Percentiles rank a stretch among this genome's conserved stretches.
Conservation (phyloP, 108 stramenopile species). For the Cyclotella sp. region DNA sequence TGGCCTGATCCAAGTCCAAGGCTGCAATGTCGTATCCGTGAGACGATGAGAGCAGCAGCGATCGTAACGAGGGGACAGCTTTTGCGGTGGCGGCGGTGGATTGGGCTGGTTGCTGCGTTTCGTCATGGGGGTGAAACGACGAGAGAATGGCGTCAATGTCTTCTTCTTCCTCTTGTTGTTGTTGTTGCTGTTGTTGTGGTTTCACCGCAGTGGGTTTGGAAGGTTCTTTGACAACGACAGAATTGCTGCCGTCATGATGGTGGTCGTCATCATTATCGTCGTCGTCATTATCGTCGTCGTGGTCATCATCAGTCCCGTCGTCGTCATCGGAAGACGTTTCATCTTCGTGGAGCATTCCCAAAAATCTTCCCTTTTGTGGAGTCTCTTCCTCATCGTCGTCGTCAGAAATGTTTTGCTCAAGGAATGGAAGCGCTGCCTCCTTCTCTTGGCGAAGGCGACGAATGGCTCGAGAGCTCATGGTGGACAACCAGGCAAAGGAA, state of each 20-base stretch:
- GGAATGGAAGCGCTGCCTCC: slow-evolving; percentile 20
- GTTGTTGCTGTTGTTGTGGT: slow-evolving; percentile 5
- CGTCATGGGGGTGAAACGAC: not conserved
- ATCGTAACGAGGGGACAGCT: slow-evolving; percentile 10
- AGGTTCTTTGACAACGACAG: slow-evolving; percentile 7
- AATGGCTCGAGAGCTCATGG: slow-evolving; percentile 78
- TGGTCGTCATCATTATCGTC: slow-evolving; percentile 27
- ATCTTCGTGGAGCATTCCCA: slow-evolving; percentile 21
- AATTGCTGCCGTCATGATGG: slow-evolving; percentile 34
- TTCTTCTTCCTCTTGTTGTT: slow-evolving; percentile 35
- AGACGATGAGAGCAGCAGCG: slow-evolving; percentile 20
- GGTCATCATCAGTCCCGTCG: slow-evolving; percentile 30
- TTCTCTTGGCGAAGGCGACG: slow-evolving; percentile 69
- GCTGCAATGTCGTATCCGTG: slow-evolving; percentile 54
- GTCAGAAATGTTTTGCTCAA: slow-evolving; percentile 16
- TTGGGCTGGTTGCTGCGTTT: not conserved
- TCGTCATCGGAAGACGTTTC: slow-evolving; percentile 27
- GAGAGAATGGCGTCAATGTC: slow-evolving; percentile 56
- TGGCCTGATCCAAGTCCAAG: slow-evolving; percentile 67
- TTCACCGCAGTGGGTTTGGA: slow-evolving; percentile 3
- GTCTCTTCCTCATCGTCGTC: slow-evolving; percentile 21
- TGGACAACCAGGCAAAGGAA: too few species aligned
- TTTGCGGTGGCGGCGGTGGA: not conserved
- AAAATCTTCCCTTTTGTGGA: slow-evolving; percentile 44
- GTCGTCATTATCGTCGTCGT: slow-evolving; percentile 23